phyloP scores from a whole-genome alignment of 163 green algal species.

The Prototheca wickerhamii region DNA sequence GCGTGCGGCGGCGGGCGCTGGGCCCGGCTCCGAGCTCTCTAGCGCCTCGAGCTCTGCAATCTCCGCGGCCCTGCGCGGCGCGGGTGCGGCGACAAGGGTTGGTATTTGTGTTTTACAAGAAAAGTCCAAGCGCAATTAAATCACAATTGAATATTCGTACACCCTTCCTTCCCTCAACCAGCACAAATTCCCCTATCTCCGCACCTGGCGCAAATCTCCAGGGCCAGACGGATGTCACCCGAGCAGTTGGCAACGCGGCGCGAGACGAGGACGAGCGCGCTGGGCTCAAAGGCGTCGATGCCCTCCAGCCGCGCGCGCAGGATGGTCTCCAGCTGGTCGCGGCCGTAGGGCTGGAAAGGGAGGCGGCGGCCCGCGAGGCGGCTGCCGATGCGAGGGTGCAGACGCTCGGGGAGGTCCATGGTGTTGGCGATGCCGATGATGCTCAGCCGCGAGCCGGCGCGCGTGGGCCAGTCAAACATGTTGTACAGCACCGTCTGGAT shows the following conservation, averaged over 20 bases:
- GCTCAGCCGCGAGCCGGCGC: slow-evolving; percentile 47
- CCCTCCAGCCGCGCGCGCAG: slow-evolving; percentile 43
- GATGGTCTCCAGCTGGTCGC: slow-evolving; percentile 58
- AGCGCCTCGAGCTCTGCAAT: slow-evolving; percentile 17
- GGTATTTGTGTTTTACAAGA: neutral
- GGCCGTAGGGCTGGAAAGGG: slow-evolving; percentile 70
- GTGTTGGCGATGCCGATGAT: slow-evolving; percentile 95
- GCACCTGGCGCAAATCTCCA: slow-evolving; percentile 29
- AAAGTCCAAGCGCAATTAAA: neutral
- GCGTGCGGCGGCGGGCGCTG: neutral
- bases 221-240: slow-evolving; percentile 63
- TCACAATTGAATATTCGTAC: neutral
- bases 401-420: slow-evolving; percentile 89
- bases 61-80: slow-evolving; percentile 15
- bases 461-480: slow-evolving; percentile 90
- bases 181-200: neutral
- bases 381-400: slow-evolving; percentile 75
- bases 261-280: slow-evolving; percentile 41
- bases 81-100: neutral
- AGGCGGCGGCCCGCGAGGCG: slow-evolving; percentile 56
- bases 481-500: slow-evolving; percentile 91
- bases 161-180: slow-evolving; percentile 2
- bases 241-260: slow-evolving; percentile 52
- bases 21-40: neutral
- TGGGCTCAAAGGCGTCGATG: slow-evolving; percentile 36